A percentile compares a stretch with the other conserved stretches of the same genome.
Conservation (phyloP, 495 filamentous ascomycete species). For the Pseudotulostoma volvatum region DNA sequence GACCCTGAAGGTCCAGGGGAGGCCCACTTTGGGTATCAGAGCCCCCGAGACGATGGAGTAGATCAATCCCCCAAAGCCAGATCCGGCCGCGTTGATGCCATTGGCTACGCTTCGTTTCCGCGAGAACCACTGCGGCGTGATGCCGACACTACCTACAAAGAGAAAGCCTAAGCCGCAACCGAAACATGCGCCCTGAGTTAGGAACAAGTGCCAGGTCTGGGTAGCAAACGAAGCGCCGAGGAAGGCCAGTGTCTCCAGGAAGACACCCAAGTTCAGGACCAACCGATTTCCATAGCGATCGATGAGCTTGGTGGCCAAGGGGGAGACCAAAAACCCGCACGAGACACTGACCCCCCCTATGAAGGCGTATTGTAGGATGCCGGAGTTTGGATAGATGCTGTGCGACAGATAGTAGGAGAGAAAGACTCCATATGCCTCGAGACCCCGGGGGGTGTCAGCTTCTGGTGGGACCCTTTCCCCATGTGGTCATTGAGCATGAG, state of each 20-base stretch:
- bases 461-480: neutral
- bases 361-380: conserved; percentile 45
- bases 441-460: neutral
- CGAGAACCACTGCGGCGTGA: conserved; percentile 61
- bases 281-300: conserved; percentile 32
- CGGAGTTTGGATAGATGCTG: conserved; percentile 36
- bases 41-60: conserved; percentile 25
- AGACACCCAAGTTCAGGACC: conserved; percentile 36
- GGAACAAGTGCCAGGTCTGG: conserved; percentile 51
- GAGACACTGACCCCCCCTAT: conserved; percentile 52
- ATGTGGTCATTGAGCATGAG: neutral
- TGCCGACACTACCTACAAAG: conserved; percentile 42
- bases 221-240: conserved; percentile 45
- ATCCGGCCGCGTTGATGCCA: conserved; percentile 48
- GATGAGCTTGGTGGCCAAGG: conserved; percentile 37
- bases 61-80: conserved; percentile 50
- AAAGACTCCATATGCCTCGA: conserved; percentile 44
- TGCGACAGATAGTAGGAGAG: conserved; percentile 46
- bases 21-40: conserved; percentile 34
- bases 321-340: conserved; percentile 40
- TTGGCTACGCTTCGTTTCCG: conserved; percentile 50
- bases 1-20: conserved; percentile 54
- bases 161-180: conserved; percentile 56
- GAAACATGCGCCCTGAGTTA: conserved; percentile 56
- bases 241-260: conserved; percentile 37